These are phyloP conservation scores for Cucurbita ficifolia DNA, from an alignment of 306 rosid genomes.

Conservation along the genomic window DNA sequence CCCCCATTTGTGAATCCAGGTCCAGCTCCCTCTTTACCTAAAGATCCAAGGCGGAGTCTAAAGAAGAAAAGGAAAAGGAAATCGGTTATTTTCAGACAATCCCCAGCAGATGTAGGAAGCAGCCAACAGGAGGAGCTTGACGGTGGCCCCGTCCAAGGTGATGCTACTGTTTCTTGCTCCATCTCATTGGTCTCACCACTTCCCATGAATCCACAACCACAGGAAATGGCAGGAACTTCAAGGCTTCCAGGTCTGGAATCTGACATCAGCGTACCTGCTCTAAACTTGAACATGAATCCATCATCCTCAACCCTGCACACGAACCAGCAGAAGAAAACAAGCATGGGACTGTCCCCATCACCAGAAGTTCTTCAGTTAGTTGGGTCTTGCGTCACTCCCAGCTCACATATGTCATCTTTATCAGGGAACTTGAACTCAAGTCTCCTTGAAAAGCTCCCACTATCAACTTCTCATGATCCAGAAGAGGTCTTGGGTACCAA, in stretches of 20 bases:
- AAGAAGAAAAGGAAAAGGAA: conserved; percentile 59
- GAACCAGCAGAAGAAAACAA: conserved; percentile 12
- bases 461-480: conserved; percentile 44
- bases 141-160: conserved; percentile 15
- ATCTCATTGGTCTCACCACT: conserved; percentile 40
- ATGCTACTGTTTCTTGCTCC: conserved; percentile 52
- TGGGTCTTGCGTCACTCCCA: conserved; percentile 61
- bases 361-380: conserved; percentile 89
- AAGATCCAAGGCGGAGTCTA: conserved; percentile 69
- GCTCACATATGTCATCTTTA: conserved; percentile 28
- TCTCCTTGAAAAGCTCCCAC: conserved; percentile 31
- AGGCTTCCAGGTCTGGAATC: conserved; percentile 37
- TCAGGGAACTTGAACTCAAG: conserved; percentile 38
- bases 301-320: conserved; percentile 27
- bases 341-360: conserved; percentile 63
- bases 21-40: conserved; percentile 75
- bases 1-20: conserved; percentile 92
- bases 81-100: conserved; percentile 23
- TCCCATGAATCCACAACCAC: conserved; percentile 42
- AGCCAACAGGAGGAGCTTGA: conserved; percentile 26
- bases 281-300: conserved; percentile 21
- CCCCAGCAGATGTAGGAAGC: conserved; percentile 32
- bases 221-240: conserved; percentile 18
- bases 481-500: conserved; percentile 35
- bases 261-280: conserved; percentile 40